Conservation (phyloP, 805 yeast genomes). For the Blastobotrys attinorum region DNA sequence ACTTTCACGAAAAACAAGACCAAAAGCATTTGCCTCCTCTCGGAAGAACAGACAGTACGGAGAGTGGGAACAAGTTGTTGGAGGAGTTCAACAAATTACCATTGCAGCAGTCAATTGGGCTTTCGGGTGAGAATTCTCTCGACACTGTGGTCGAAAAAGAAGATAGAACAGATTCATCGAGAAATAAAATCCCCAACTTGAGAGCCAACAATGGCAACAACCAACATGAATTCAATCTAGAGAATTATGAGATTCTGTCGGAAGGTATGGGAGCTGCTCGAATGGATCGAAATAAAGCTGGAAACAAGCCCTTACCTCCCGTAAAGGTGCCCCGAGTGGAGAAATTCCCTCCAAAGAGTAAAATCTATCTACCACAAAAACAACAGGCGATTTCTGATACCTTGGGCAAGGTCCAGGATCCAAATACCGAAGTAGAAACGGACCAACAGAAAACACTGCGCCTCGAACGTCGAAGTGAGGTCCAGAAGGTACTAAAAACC, state of each 20-base stretch:
- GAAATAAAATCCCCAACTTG: not conserved
- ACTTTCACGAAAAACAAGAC: too few relatives aligned
- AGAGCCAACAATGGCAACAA: not conserved
- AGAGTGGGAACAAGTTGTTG: too few relatives aligned
- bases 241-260: conserved; percentile 10
- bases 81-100: too few relatives aligned
- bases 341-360: conserved; percentile 12
- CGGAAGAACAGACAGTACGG: too few relatives aligned
- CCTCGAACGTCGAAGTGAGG: conserved; percentile 23
- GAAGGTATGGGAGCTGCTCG: conserved; percentile 13
- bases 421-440: conserved; percentile 18
- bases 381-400: too few relatives aligned
- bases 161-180: too few relatives aligned
- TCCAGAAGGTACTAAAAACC: conserved; percentile 32
- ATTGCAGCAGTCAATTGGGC: too few relatives aligned
- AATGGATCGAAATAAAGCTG: not conserved
- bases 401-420: conserved; percentile 17
- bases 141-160: too few relatives aligned
- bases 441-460: conserved; percentile 15
- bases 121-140: too few relatives aligned
- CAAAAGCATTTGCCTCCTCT: too few relatives aligned
- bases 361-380: conserved; percentile 12
- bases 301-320: not conserved
- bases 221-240: not conserved
- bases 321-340: conserved; percentile 4